Evolutionary conservation across 345 rosid species (phyloP), one percentile per base, ranked within the genome.

Genomic region (Salix purpurea): DNA sequence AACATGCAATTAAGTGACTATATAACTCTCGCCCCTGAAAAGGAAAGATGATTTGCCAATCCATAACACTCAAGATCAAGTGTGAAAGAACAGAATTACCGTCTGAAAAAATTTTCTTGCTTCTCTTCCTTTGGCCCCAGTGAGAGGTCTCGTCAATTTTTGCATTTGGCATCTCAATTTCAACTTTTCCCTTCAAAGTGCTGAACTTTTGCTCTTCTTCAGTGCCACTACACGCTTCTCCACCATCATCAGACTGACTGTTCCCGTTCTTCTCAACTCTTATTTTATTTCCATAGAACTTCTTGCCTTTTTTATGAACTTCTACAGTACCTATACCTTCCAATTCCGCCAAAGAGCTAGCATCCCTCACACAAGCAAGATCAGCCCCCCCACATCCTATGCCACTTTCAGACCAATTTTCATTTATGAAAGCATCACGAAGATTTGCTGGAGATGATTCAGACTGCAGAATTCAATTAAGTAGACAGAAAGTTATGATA

Each of bases 301-400:
- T 91, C 78, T 91, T 90, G 64, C 85, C 89, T 81, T 91, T 91
- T 73, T 44, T 83, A 28, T 81, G 83, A 80, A 87, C 88, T 81
- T 92, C 94, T 67, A 85, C 86, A 14, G 91, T 85, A 74, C 90
- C 91, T 46, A 82, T 85, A 76, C 91, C 90, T 83, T 92, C 95
- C 90, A 87, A 84, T 80, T 88, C 90, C 81, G 34, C 73, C 82
- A 84, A 78, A 69, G 89, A 84, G 75, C 74, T 75, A 71, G 75
- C 72, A 85, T 83, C 88, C 82, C 80, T 88, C 56, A 82, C 82
- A 83, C 85, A 77, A 50, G 70, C 77, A 79, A 52, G 79, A 75
- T 83, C 82, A 56, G 81, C 79, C 70, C 70, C 85, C 77, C 71
- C 84, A 70, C 76, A 87, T 74, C 82, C 82, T 65, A 61, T 77